Conservation (phyloP, 2,329 filamentous ascomycete species). For the Pestalotiopsis fici region DNA sequence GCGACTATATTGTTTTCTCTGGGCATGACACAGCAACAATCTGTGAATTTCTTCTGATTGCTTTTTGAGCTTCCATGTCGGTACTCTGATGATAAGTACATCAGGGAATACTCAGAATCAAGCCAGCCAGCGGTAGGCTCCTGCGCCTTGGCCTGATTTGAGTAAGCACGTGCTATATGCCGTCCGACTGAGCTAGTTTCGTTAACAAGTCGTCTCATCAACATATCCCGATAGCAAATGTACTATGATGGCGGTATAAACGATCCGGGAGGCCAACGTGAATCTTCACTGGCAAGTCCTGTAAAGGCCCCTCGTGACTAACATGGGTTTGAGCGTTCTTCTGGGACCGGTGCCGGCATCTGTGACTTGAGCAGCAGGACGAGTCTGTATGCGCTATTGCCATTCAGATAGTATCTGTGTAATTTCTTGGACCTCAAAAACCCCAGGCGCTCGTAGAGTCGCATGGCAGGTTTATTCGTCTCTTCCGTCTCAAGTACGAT, state of each 20-base stretch:
- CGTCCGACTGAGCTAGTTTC: too few species aligned
- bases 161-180: too few species aligned
- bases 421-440: constrained; percentile 91
- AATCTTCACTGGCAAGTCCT: too few species aligned
- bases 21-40: neutral
- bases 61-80: neutral
- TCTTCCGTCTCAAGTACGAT: constrained; percentile 96
- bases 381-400: constrained; percentile 89
- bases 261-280: too few species aligned
- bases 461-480: constrained; percentile 85
- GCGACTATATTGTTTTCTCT: neutral
- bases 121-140: too few species aligned
- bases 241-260: too few species aligned
- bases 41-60: neutral
- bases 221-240: too few species aligned
- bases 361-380: constrained; percentile 72
- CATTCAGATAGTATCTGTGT: constrained; percentile 94
- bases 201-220: too few species aligned
- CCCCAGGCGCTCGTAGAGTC: constrained; percentile 88
- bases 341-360: constrained; percentile 10
- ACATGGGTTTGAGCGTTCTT: neutral
- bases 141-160: too few species aligned
- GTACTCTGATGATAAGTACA: neutral
- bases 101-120: neutral
- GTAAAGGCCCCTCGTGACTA: neutral